These are phyloP conservation scores for Diddensiella santjacobensis DNA, from an alignment of 805 yeast species.

Conservation along the genomic window DNA sequence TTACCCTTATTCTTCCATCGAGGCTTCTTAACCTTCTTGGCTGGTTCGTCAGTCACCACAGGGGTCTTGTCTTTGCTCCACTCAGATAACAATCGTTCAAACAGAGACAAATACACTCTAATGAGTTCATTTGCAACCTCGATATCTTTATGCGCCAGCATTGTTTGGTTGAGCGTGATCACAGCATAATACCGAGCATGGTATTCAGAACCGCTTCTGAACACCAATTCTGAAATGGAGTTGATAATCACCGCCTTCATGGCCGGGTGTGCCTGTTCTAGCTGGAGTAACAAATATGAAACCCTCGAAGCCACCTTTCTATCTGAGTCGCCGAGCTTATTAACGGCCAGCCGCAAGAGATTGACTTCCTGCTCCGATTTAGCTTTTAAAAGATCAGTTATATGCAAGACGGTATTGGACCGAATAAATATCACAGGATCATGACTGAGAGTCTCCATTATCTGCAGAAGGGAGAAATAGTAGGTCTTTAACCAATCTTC, in stretches of 20 bases:
- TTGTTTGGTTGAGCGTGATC: constrained; percentile 88
- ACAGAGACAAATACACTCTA: constrained; percentile 78
- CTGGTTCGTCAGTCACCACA: constrained; percentile 32
- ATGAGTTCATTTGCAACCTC: constrained; percentile 80
- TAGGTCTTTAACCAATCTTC: constrained; percentile 82
- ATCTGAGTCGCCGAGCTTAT: constrained; percentile 90
- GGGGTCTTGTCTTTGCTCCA: constrained; percentile 48
- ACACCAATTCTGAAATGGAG: constrained; percentile 73
- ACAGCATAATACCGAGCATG: constrained; percentile 86
- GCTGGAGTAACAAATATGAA: constrained; percentile 70
- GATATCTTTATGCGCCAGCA: constrained; percentile 70
- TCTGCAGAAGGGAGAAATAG: constrained; percentile 71
- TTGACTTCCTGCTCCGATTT: constrained; percentile 98
- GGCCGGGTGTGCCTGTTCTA: constrained; percentile 91
- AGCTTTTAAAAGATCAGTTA: constrained; percentile 72
- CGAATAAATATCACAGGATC: constrained; percentile 90
- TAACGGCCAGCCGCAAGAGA: constrained; percentile 80
- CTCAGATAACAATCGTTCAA: constrained; percentile 75
- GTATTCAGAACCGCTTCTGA: constrained; percentile 69
- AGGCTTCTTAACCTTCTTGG: constrained; percentile 50
- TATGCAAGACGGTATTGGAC: constrained; percentile 66
- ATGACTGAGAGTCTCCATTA: constrained; percentile 73
- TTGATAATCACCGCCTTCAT: constrained; percentile 83
- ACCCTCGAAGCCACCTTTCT: constrained; percentile 87
- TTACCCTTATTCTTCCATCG: constrained; percentile 71